A percentile compares a stretch with the other conserved stretches of the same genome.
phyloP scores from a whole-genome alignment of 768 basidiomycete species.

The Lentinus brumalis region DNA sequence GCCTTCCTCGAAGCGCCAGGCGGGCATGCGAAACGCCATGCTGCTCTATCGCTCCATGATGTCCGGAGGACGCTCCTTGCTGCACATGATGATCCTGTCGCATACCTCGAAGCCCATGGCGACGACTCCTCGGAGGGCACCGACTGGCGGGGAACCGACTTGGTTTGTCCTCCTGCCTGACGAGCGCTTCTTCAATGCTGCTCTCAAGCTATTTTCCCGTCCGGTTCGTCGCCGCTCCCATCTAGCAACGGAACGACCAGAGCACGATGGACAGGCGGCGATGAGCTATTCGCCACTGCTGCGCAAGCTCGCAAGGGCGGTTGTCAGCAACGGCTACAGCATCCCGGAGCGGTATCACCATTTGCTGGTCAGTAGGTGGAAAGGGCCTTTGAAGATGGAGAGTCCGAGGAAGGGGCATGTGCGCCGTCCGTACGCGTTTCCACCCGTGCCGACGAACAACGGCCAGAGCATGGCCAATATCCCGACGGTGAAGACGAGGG shows the following conservation, averaged over 20 bases:
- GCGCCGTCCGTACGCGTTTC: conserved; percentile 16
- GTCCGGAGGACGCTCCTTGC: conserved; percentile 20
- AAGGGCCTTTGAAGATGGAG: background rate
- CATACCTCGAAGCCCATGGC: background rate
- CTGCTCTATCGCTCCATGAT: conserved; percentile 35
- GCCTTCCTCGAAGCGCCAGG: conserved; percentile 1
- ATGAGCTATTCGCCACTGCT: conserved; percentile 28
- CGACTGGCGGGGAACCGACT: background rate
- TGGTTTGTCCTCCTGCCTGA: conserved; percentile 47
- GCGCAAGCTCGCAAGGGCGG: conserved; percentile 40
- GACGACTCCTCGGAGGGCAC: background rate
- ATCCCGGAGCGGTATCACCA: conserved; percentile 43
- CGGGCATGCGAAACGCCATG: conserved; percentile 17
- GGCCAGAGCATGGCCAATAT: background rate
- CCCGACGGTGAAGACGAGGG: conserved; percentile 24
- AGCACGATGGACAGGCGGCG: background rate
- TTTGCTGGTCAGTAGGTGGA: conserved; percentile 40
- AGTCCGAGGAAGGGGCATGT: background rate
- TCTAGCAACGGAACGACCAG: conserved; percentile 27
- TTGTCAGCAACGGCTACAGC: conserved; percentile 41
- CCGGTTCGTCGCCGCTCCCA: conserved; percentile 21
- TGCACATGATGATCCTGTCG: background rate
- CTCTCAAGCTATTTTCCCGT: conserved; percentile 43
- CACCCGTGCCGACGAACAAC: background rate
- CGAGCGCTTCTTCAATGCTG: conserved; percentile 68